These are phyloP conservation scores for Niveomyces coronatus DNA, from an alignment of 2,329 filamentous ascomycete species.

Conservation along the genomic window DNA sequence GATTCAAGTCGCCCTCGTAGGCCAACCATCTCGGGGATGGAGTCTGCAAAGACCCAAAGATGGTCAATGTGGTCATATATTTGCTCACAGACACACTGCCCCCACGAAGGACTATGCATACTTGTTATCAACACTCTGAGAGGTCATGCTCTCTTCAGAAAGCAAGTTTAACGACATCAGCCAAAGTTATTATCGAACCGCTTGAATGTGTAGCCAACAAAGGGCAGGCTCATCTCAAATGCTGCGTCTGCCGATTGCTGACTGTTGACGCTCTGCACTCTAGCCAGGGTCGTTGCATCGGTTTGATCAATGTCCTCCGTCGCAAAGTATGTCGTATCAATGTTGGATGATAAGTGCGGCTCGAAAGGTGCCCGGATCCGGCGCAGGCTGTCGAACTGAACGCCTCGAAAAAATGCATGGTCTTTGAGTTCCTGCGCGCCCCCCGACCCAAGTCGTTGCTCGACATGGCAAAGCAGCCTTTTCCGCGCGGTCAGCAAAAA, in stretches of 20 bases:
- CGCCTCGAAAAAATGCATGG: conserved; percentile 93
- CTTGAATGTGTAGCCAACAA: conserved; percentile 64
- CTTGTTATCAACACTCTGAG: too few species aligned
- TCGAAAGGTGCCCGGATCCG: conserved; percentile 93
- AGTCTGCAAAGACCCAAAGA: too few species aligned
- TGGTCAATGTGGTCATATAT: too few species aligned
- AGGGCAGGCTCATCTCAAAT: conserved; percentile 91
- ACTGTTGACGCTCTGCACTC: conserved; percentile 70
- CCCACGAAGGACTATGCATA: too few species aligned
- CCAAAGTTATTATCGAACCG: conserved; percentile 71
- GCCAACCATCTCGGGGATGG: too few species aligned
- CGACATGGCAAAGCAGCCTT: conserved; percentile 87
- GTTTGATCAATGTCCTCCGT: conserved; percentile 98
- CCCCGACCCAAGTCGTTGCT: conserved; percentile 78
- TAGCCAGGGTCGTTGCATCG: conserved; percentile 78
- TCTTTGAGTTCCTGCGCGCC: conserved; percentile 87
- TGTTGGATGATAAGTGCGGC: conserved; percentile 82
- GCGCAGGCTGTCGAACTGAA: conserved; percentile 87
- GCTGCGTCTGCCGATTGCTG: conserved; percentile 53
- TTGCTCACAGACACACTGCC: too few species aligned
- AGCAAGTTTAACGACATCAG: too few species aligned
- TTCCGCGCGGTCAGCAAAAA: conserved; percentile 10
- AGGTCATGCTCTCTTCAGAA: too few species aligned
- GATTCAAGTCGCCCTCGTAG: too few species aligned
- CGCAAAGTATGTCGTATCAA: conserved; percentile 97